A percentile compares a stretch with the other conserved stretches of the same genome.
phyloP scores from a whole-genome alignment of 208 protist genomes.

The Lotmaria passim region DNA sequence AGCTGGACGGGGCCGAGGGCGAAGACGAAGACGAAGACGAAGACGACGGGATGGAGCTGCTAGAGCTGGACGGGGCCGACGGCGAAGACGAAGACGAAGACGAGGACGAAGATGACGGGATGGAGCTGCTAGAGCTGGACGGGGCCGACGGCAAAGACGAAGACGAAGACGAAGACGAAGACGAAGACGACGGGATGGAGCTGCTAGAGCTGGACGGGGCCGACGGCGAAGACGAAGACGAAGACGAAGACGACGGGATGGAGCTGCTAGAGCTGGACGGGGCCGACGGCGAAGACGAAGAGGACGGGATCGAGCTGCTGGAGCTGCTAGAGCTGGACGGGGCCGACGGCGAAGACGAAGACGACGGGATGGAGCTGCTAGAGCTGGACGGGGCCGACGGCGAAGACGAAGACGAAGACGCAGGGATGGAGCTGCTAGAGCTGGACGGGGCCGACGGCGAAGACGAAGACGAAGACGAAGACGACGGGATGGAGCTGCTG shows the following conservation, averaged over 20 bases:
- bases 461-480: neutral
- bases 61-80: neutral
- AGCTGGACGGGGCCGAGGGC: neutral
- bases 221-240: neutral
- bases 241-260: neutral
- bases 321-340: neutral
- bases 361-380: too few relatives aligned
- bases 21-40: neutral
- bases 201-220: neutral
- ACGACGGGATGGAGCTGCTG: too few relatives aligned
- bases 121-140: too few relatives aligned
- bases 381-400: neutral
- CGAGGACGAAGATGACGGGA: too few relatives aligned
- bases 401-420: neutral
- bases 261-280: conserved; percentile 2
- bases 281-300: neutral
- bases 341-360: neutral
- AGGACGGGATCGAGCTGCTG: too few relatives aligned
- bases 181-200: neutral
- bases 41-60: neutral
- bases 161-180: neutral
- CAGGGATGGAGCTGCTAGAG: too few relatives aligned
- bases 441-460: neutral
- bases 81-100: neutral
- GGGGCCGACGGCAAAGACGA: neutral